Evolutionary conservation across 257 asterid genomes (phyloP), one percentile per base, ranked within the genome.

Genomic region (Solanum virginianum): DNA sequence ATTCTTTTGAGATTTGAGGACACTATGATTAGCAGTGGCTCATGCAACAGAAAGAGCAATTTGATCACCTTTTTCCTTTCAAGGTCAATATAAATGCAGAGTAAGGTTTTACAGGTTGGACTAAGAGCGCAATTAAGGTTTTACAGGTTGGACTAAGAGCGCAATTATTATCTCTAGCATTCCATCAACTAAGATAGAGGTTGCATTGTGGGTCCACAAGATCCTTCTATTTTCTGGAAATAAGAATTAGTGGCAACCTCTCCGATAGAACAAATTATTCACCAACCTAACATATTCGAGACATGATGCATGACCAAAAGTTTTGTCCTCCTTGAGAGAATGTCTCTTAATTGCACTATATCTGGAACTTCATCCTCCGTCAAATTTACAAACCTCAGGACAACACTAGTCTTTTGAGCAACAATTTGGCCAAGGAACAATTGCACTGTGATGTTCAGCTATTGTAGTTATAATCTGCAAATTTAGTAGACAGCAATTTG

Each of bases 381-480:
- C 84, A 97, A 91, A 84, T 60, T 87, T 71, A 94, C 96, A 88
- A 87, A 93, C 89, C 90, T 97, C 80, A 97, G 87, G 83, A 90
- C 88, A 51, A 97, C 99, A 86, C 99, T 98, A 60, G 99, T 95
- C 93, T 89, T 95, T 87, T 97, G 98, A 90, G 99, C 97, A n/a
- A 97, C 94, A 89, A 93, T 36, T 92, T 95, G 98, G 98, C 99
- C 99, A 97, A 85, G 98, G 99, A 85, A 97, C 98, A 86, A 95
- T 92, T 75, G 97, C 92, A 89, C 99, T 97, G 91, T 97, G 99
- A 93, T 95, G 98, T 87, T 97, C 99, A 79, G 98, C 98, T 66
- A 97, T 88, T 69, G 98, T 90, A 55, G 93, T 91, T 66, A 97
- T 85, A 86, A 97, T 90, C 99, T 97, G 94, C 86, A 87, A 84